Evolutionary conservation across 768 basidiomycete genomes (phyloP), one percentile per base, ranked within the genome.

Genomic region (Mycena galericulata): DNA sequence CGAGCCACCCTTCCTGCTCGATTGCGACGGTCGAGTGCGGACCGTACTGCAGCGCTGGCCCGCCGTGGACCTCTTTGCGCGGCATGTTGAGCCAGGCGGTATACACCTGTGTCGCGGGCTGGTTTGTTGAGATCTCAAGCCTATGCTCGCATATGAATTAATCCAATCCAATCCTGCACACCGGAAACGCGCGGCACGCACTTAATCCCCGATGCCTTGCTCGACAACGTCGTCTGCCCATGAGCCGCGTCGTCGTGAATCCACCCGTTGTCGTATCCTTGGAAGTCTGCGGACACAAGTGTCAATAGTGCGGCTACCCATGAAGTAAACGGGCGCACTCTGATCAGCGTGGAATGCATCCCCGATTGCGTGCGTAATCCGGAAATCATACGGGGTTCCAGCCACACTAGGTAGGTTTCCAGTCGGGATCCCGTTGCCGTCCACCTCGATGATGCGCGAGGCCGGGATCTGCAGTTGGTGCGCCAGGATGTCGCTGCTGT

Each of bases 1-100:
- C 87, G 47, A 88, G 78, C 67, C 84, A 85, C 10, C 86, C 85
- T 70, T 86, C 80, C 69, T 87, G 87, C 70, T 88, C 87, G 57
- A 89, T 83, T 0, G 85, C 87, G 18, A 88, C 81, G 0, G 84
- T 86, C 46, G 82, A 78, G 70, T 77, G 83, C 38, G 72, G 76
- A 3, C 78, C 78, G 72, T 87, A 88, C 17, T 76, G 80, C 18
- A 79, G 67, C 8, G 72, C 72, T 1, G 86, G 82, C 0, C 86
- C 87, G 6, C 87, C 87, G 56, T 88, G 88, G 15, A 82, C 78
- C 0, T 50, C 73, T 72, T 89, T 89, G 0, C 87, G 80, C 11
- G 83, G 79, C 0, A 82, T 83, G 68, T 85, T 78, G 24, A 88
- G 73, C 69, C 77, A 84, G 2, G 82, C 78, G 6, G 85, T 82